Evolutionary conservation across 345 rosid genomes (phyloP).

Genomic region (Sisymbrium altissimum): DNA sequence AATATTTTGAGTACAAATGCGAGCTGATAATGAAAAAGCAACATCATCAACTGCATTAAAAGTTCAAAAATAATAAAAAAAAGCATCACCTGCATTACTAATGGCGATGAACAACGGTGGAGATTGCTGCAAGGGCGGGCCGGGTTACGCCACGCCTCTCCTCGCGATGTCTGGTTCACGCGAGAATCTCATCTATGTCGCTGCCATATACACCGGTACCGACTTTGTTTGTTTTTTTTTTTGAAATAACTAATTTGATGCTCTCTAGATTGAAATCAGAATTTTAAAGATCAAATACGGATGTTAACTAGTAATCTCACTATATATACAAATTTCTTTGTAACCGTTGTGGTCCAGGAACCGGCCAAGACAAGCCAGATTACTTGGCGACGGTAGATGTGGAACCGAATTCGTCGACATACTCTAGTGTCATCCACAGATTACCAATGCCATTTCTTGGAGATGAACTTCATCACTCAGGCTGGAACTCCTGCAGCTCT

Average conservation of each 20-base stretch:
- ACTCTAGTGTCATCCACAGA: constrained; percentile 70
- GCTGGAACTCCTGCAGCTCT: constrained; percentile 91
- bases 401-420: constrained; percentile 66
- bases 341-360: constrained; percentile 43
- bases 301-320: not conserved
- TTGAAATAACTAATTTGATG: not conserved
- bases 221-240: too few species aligned
- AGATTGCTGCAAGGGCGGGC: constrained; percentile 63
- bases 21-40: not conserved
- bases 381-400: constrained; percentile 74
- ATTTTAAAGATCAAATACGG: not conserved
- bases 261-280: not conserved
- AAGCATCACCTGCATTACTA: not conserved
- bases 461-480: constrained; percentile 86
- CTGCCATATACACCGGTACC: constrained; percentile 77
- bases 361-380: constrained; percentile 70
- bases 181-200: constrained; percentile 69
- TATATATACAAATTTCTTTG: not conserved
- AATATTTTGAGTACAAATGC: not conserved
- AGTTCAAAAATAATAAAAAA: too few species aligned
- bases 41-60: too few species aligned
- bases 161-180: constrained; percentile 83
- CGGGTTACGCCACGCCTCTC: constrained; percentile 77
- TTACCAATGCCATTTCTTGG: constrained; percentile 61
- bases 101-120: not conserved